Percentiles rank a stretch among this genome's conserved stretches.
These are phyloP conservation scores for Thraustochytrium sp. DNA, from an alignment of 352 stramenopile genomes.

Conservation along the genomic window DNA sequence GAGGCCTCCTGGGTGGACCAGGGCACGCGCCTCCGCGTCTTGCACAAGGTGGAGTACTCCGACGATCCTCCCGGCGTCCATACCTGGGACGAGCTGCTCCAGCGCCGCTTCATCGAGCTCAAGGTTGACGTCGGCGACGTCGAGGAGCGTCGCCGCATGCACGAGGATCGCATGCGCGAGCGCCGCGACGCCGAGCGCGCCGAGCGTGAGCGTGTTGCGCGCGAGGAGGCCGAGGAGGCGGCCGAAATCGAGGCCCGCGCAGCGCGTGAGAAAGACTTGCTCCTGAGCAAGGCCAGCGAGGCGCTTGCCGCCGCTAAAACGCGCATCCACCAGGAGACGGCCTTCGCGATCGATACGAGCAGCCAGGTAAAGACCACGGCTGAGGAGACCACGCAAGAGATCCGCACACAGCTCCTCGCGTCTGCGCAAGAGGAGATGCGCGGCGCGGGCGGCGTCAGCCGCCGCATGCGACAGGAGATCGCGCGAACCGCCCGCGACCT, in stretches of 20 bases:
- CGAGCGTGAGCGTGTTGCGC: neutral
- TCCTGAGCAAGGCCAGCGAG: neutral
- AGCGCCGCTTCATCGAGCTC: conserved; percentile 15
- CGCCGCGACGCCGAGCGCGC: neutral
- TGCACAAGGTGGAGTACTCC: neutral
- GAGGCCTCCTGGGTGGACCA: conserved; percentile 6
- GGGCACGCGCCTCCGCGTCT: neutral
- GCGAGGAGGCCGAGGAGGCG: conserved; percentile 10
- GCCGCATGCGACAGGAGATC: neutral
- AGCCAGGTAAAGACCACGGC: neutral
- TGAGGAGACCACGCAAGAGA: neutral
- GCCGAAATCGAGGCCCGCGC: neutral
- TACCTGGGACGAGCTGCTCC: conserved; percentile 12
- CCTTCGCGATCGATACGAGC: neutral
- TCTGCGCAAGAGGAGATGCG: neutral
- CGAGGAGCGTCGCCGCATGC: neutral
- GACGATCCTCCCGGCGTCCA: neutral
- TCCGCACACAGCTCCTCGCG: neutral
- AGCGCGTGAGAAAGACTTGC: neutral
- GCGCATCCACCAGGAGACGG: neutral
- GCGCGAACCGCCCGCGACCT: neutral
- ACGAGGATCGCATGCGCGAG: neutral
- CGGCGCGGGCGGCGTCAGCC: neutral
- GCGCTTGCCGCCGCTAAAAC: neutral
- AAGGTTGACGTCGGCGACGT: conserved; percentile 7